Percentiles rank a stretch among this genome's conserved stretches.
phyloP scores from a whole-genome alignment of 1,284 basidiomycete genomes.

The Moniliella sp. region DNA sequence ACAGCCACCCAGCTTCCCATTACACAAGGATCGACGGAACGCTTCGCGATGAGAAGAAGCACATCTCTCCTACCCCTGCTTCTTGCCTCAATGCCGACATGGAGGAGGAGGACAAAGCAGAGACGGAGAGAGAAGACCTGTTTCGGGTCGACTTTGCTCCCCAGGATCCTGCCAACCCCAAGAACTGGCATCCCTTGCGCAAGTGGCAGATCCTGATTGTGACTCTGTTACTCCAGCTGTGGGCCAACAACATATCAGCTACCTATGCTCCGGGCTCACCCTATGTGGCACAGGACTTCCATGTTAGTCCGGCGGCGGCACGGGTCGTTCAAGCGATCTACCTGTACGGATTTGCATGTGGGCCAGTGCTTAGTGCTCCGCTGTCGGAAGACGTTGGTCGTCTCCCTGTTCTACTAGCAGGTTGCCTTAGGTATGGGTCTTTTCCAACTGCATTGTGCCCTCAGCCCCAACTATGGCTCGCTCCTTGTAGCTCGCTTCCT shows the following conservation, averaged over 20 bases:
- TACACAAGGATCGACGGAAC: no score
- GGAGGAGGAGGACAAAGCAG: no score
- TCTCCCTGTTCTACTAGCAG: conserved; percentile 6
- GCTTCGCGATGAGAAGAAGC: no score
- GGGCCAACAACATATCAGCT: conserved; percentile 12
- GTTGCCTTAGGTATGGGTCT: conserved; percentile 1
- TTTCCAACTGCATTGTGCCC: conserved; percentile 4
- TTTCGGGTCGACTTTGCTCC: no score
- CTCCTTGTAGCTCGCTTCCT: conserved; percentile 17
- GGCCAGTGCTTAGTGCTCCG: conserved; percentile 10
- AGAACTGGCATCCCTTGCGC: conserved; percentile 4
- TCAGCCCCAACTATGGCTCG: conserved; percentile 9
- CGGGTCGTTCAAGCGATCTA: conserved; percentile 11
- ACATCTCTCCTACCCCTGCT: no score
- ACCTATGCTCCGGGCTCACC: conserved; percentile 9
- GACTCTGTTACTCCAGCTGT: conserved; percentile 6
- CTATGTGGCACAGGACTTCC: conserved; percentile 7
- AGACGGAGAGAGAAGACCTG: no score
- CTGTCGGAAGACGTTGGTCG: conserved; percentile 18
- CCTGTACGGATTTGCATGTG: conserved; percentile 14
- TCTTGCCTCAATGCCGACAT: no score
- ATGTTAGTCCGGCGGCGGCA: conserved; percentile 5
- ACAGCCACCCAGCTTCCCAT: no score
- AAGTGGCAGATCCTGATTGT: conserved; percentile 11
- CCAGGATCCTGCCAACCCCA: no score